Base-by-base conservation (phyloP, 495 filamentous ascomycete species). In the Aspergillus baeticus region DNA sequence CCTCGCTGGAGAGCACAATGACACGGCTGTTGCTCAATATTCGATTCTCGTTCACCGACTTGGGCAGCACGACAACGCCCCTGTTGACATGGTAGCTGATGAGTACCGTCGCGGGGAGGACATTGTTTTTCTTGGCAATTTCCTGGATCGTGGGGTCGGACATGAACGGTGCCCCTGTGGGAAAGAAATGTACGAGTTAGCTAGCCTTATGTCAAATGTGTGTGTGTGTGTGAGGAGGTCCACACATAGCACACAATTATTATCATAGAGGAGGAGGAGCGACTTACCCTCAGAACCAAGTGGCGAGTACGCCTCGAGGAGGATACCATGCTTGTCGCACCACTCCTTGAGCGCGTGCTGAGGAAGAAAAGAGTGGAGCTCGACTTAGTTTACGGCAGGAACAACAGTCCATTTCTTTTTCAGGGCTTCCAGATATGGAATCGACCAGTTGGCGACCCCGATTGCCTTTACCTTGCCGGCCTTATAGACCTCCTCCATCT, bases 401-500 rank as follows among this genome's bases (percentile, higher is more conserved):
- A 51, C 10, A 3, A 29, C 47, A 0, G 29, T 37, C 47, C 47
- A 50, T 6, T 14, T 50, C 47, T 37, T 37, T 3, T 23, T 10
- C 10, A 51, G 49, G 17, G 39, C 49, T 23, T 51, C 34, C 7
- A 51, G 34, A 17, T 51, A 51, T 34, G 35, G 49, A n/a, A 51
- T 51, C 2, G 34, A 39, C 49, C 49, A 51, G 49, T 51, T 51
- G 11, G 49, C 34, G 2, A 51, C 49, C 0, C 49, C 49, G 35
- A 51, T 51, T 3, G 49, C 49, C 49, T 39, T 51, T 10, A 41
- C 49, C 10, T 51, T 51, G 10, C 49, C 49, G 17, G 20, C 5
- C 20, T 41, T 51, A 21, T 39, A 39, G 10, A 51, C 34, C n/a
- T 51, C 49, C 20, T 51, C 49, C 49, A 51, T 51, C 23, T 51